Conservation (phyloP, 495 filamentous ascomycete genomes). For the Tuber microsphaerosporum region DNA sequence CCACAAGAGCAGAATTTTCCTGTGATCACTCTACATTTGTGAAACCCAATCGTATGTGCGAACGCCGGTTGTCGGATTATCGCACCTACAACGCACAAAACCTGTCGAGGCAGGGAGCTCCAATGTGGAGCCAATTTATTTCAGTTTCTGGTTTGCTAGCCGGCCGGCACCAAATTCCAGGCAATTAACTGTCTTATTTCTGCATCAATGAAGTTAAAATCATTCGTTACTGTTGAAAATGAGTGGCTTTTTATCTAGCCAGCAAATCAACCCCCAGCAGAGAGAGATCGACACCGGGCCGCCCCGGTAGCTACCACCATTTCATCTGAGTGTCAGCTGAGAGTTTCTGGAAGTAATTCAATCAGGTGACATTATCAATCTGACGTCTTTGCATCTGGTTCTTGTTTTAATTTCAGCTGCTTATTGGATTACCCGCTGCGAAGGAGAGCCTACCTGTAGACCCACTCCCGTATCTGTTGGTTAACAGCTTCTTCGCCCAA, state of each 20-base stretch:
- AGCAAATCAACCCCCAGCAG: background rate
- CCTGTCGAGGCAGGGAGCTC: background rate
- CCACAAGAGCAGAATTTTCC: background rate
- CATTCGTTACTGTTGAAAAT: background rate
- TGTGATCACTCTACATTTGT: background rate
- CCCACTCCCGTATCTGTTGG: background rate
- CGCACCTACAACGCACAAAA: background rate
- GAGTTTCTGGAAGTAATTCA: background rate
- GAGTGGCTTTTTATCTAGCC: background rate
- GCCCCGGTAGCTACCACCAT: background rate
- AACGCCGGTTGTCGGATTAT: background rate
- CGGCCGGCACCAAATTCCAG: background rate
- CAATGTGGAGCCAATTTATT: background rate
- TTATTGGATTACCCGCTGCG: background rate
- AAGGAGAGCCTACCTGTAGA: background rate
- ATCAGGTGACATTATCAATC: background rate
- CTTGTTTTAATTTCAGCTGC: background rate
- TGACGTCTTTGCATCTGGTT: background rate
- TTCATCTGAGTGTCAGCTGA: background rate
- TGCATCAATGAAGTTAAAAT: background rate
- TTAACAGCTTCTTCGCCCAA: background rate
- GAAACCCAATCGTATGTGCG: background rate
- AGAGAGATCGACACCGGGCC: constrained; percentile 2
- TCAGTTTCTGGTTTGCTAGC: background rate
- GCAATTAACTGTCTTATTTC: background rate